Base-by-base conservation (phyloP, 2,329 filamentous ascomycete species). In the Plenodomus biglobosus region DNA sequence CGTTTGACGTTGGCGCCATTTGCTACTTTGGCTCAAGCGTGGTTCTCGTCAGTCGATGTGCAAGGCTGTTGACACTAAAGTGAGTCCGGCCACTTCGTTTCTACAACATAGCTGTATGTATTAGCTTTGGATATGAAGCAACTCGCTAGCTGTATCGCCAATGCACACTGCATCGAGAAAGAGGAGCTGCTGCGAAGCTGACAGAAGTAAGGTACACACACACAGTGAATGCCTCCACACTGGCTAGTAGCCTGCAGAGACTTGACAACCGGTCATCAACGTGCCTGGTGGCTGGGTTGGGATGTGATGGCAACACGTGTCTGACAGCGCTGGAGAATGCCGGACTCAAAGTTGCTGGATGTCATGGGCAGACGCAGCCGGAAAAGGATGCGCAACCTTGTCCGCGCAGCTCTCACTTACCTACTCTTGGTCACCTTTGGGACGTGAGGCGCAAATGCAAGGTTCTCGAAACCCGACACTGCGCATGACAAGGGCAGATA, bases 1-100 rank as follows among this genome's bases (percentile, higher is more conserved):
- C 6, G 20, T 22, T 19, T 6, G 6, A 22, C 13, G 36, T 20
- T 49, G 46, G 48, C 56, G 44, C 51, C 61, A 62, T 62, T 62
- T 58, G 43, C 61, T 52, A 36, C 40, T 63, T 58, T 45, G 21
- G 59, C 44, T 44, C 53, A 62, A 60, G 61, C 54, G 56, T 38
- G 39, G 11, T 30, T 16, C 21, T n/a, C 24, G 19, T 37, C 10
- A 16, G 21, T 38, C 19, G 20, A 17, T 42, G 49, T 22, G 41
- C 40, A 42, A 56, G 52, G 53, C 50, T 53, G 47, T 43, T 41
- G 41, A 38, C 21, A 34, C 22, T 24, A 24, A 10, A 24, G 10
- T 24, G 22, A 10, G 5, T 24, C 10, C 10, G 22, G 10, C 22
- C 22, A 24, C 10, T 10, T 24, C 5, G 10, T 24, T 24, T 10